Conservation (phyloP, 192 early-diverging fungal genomes). For the Funneliformis geosporum region DNA sequence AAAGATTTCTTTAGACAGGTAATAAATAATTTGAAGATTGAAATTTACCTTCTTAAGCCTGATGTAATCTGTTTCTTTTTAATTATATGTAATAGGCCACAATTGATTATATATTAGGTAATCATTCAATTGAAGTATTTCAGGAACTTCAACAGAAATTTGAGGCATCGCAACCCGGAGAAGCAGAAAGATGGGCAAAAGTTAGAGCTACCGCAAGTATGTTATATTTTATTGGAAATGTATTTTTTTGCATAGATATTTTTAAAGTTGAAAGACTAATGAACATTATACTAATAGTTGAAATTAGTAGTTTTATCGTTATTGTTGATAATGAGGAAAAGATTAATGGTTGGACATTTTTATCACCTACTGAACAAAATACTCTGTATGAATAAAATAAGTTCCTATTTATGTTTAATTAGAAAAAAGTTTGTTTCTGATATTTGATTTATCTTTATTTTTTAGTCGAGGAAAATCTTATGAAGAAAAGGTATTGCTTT, state of each 20-base stretch:
- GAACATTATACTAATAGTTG: slow-evolving; percentile 34
- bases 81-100: slow-evolving; percentile 37
- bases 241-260: neutral
- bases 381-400: slow-evolving; percentile 37
- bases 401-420: no score
- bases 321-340: slow-evolving; percentile 62
- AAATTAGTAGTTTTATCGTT: slow-evolving; percentile 61
- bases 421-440: no score
- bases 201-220: slow-evolving; percentile 47
- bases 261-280: neutral
- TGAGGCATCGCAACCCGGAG: slow-evolving; percentile 46
- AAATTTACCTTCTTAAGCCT: neutral
- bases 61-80: neutral
- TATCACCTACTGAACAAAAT: slow-evolving; percentile 56
- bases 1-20: slow-evolving; percentile 71
- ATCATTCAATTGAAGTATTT: slow-evolving; percentile 37
- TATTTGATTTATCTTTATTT: neutral
- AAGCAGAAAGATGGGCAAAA: slow-evolving; percentile 41
- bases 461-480: slow-evolving; percentile 40
- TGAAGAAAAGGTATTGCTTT: slow-evolving; percentile 66
- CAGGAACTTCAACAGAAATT: slow-evolving; percentile 38
- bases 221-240: neutral
- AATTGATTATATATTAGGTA: slow-evolving; percentile 56
- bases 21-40: neutral
- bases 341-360: slow-evolving; percentile 64